Percentiles rank a stretch among this genome's conserved stretches.
Evolutionary conservation across 257 asterid species (phyloP).

Genomic region (Fraxinus quadrangulata): DNA sequence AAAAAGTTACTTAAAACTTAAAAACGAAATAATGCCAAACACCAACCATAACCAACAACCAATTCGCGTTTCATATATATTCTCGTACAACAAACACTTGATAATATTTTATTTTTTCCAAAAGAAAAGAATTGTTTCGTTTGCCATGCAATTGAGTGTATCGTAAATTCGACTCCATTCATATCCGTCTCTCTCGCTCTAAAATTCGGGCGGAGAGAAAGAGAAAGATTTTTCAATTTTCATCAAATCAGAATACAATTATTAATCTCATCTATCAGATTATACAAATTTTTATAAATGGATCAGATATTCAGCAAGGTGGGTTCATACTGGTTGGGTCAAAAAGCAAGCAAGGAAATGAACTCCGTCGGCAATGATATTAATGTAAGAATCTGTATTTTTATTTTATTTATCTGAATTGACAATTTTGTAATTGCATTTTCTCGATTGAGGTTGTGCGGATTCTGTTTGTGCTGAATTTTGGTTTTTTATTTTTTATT

Average conservation of each 20-base stretch:
- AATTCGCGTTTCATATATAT: no score
- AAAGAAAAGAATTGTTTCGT: no score
- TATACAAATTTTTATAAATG: constrained; percentile 26
- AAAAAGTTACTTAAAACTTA: no score
- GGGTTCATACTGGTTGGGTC: constrained; percentile 51
- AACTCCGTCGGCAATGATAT: constrained; percentile 51
- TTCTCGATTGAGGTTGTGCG: no score
- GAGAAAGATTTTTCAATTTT: background rate
- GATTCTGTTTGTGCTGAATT: background rate
- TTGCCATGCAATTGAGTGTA: no score
- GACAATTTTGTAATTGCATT: background rate
- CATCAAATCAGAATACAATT: background rate
- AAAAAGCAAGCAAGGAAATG: constrained; percentile 49
- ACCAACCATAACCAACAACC: no score
- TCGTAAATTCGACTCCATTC: no score
- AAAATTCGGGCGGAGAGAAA: background rate
- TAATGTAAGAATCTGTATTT: constrained; percentile 31
- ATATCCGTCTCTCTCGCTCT: background rate
- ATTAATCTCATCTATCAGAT: background rate
- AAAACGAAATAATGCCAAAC: no score
- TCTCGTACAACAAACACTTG: no score
- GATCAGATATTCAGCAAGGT: constrained; percentile 53
- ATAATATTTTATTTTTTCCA: no score
- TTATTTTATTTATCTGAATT: background rate
- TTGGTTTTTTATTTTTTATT: no score